These are phyloP conservation scores for Agroathelia rolfsii DNA, from an alignment of 1,284 basidiomycete genomes.

Conservation along the genomic window DNA sequence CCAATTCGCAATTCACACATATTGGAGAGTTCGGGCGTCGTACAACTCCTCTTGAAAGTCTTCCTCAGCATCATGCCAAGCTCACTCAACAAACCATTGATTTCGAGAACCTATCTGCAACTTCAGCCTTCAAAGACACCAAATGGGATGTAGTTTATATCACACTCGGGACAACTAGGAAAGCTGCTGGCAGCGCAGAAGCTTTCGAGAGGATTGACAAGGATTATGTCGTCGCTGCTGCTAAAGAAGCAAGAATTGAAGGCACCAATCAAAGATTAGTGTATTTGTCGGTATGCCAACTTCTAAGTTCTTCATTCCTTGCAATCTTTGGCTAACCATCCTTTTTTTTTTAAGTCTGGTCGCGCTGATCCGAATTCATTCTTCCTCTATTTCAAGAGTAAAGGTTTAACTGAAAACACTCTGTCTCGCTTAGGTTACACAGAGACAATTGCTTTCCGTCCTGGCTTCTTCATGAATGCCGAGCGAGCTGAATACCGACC, in stretches of 20 bases:
- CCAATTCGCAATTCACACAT: constrained; percentile 38
- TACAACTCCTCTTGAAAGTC: constrained; percentile 34
- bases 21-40: constrained; percentile 60
- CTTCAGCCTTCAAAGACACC: constrained; percentile 37
- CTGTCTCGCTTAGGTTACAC: constrained; percentile 56
- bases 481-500: constrained; percentile 29
- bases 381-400: constrained; percentile 51
- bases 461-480: constrained; percentile 38
- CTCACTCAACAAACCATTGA: constrained; percentile 54
- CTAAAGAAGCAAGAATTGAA: constrained; percentile 46
- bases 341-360: constrained; percentile 26
- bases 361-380: constrained; percentile 38
- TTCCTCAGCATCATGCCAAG: constrained; percentile 22
- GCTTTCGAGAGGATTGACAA: constrained; percentile 69
- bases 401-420: constrained; percentile 65
- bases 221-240: constrained; percentile 69
- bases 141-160: constrained; percentile 65
- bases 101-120: constrained; percentile 51
- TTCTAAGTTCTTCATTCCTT: constrained; percentile 2
- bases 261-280: constrained; percentile 42
- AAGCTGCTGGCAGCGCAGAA: constrained; percentile 49
- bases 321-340: too few relatives aligned
- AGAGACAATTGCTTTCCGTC: constrained; percentile 61
- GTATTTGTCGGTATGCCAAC: constrained; percentile 52
- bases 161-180: constrained; percentile 55